Percentiles rank a stretch among this genome's conserved stretches.
These are phyloP conservation scores for Colletotrichum sp. DNA, from an alignment of 2,329 filamentous ascomycete species.

Conservation along the genomic window DNA sequence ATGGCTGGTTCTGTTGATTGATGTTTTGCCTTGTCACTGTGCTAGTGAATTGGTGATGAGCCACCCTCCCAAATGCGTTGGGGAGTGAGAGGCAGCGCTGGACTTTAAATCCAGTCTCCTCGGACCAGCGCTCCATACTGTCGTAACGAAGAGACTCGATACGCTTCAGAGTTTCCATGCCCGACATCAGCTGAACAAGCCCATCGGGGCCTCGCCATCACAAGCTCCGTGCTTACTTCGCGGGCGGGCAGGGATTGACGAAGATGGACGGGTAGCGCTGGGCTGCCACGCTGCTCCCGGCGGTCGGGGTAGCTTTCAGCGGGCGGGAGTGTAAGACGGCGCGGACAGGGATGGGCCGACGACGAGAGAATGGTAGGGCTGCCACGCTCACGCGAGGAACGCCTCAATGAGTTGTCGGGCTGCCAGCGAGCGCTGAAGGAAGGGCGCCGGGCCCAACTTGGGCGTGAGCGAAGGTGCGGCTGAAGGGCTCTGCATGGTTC, in stretches of 20 bases:
- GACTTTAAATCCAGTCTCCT: background rate
- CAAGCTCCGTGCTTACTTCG: background rate
- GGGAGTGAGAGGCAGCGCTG: background rate
- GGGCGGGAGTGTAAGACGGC: background rate
- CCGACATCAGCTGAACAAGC: constrained; percentile 15
- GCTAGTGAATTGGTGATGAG: background rate
- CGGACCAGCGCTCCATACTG: background rate
- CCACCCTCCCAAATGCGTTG: no score
- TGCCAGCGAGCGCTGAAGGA: background rate
- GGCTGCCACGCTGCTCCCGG: background rate
- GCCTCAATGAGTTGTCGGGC: background rate
- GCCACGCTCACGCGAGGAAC: background rate
- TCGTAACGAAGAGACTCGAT: background rate
- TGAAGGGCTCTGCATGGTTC: background rate
- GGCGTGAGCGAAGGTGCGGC: background rate
- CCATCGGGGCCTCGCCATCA: background rate
- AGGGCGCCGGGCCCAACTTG: background rate
- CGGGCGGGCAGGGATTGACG: background rate
- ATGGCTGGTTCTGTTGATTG: background rate
- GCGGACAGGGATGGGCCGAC: background rate
- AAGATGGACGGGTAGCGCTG: background rate
- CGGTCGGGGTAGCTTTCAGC: background rate
- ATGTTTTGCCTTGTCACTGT: background rate
- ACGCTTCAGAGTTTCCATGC: constrained; percentile 15
- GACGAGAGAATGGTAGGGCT: background rate